Evolutionary conservation across 2,329 filamentous ascomycete species (phyloP).

Genomic region (Ceratocystis lukuohia): DNA sequence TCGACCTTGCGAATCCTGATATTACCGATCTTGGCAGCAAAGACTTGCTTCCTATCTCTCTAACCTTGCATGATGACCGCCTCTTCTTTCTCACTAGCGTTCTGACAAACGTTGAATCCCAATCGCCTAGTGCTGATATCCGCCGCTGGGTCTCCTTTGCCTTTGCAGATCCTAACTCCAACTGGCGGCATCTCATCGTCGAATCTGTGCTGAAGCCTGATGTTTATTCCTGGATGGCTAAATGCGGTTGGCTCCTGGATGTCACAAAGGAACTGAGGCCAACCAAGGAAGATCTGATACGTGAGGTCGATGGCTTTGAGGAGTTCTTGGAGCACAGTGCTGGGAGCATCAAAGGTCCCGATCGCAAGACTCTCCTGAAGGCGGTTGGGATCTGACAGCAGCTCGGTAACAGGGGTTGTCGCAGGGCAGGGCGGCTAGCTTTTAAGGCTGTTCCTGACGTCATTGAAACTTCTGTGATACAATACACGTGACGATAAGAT

Average conservation of each 20-base stretch:
- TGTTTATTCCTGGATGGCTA: conserved; percentile 11
- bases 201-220: conserved; percentile 12
- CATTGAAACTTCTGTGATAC: neutral
- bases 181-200: conserved; percentile 15
- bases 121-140: conserved; percentile 10
- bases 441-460: neutral
- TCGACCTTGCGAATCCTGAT: neutral
- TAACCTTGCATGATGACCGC: conserved; percentile 9
- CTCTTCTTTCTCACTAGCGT: conserved; percentile 57
- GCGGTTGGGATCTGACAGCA: neutral
- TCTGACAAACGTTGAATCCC: conserved; percentile 70
- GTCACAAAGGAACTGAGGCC: conserved; percentile 5
- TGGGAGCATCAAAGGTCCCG: neutral
- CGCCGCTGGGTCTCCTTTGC: conserved; percentile 18
- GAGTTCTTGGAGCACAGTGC: neutral
- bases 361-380: conserved; percentile 10
- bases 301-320: conserved; percentile 11
- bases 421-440: neutral
- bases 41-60: neutral
- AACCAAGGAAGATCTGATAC: conserved; percentile 3
- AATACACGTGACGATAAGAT: conserved; percentile 17
- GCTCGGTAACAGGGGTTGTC: neutral
- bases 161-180: conserved; percentile 8
- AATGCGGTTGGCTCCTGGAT: conserved; percentile 11
- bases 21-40: neutral